A percentile compares a stretch with the other conserved stretches of the same genome.
Evolutionary conservation across 75 land plant species (phyloP).

Genomic region (Pinus taeda): DNA sequence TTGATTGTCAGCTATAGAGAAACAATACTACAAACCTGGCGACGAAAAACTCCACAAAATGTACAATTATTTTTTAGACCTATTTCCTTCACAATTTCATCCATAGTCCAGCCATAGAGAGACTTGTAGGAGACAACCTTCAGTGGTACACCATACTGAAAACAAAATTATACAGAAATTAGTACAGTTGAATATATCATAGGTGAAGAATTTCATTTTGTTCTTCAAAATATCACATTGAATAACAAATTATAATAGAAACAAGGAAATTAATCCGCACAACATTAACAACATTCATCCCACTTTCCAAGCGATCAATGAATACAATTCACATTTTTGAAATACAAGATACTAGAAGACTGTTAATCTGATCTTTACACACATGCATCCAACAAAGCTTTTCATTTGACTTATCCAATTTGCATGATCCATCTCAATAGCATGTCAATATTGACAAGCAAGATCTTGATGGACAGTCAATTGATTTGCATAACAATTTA

Average conservation of each 20-base stretch:
- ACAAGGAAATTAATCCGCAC: neutral
- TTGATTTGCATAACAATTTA: too few species aligned
- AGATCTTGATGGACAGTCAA: too few species aligned
- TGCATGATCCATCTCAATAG: too few species aligned
- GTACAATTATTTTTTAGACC: constrained; percentile 98
- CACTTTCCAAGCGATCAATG: neutral
- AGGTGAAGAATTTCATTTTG: neutral
- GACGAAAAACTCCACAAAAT: constrained; percentile 97
- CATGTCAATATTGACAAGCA: too few species aligned
- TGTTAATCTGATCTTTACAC: neutral
- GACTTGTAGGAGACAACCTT: constrained; percentile 94
- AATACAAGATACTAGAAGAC: neutral
- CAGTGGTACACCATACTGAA: constrained; percentile 92
- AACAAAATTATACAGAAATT: constrained; percentile 10
- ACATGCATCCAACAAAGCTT: too few species aligned
- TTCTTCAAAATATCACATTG: neutral
- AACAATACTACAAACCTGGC: constrained; percentile 62
- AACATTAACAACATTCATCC: neutral
- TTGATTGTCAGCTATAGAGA: neutral
- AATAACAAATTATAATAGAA: neutral
- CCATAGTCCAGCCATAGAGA: constrained; percentile 98
- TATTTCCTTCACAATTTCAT: constrained; percentile 92
- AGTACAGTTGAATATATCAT: neutral
- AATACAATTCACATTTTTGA: too few species aligned
- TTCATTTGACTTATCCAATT: too few species aligned